A percentile compares a stretch with the other conserved stretches of the same genome.
phyloP scores from a whole-genome alignment of 139 green algal genomes.

The Mychonastes homosphaera region DNA sequence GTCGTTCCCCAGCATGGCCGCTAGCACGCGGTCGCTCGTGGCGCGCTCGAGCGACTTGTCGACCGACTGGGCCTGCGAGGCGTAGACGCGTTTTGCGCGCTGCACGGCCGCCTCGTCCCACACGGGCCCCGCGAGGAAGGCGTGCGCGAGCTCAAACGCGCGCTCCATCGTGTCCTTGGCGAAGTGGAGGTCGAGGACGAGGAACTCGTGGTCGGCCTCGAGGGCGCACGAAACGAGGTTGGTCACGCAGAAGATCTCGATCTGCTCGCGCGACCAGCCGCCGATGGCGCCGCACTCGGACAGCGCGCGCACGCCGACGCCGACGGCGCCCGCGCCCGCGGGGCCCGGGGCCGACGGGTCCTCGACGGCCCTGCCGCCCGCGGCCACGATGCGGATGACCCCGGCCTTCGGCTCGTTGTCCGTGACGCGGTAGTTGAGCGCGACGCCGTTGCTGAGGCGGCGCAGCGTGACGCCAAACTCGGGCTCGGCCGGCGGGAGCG shows the following conservation, averaged over 20 bases:
- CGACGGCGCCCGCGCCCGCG: conserved; percentile 56
- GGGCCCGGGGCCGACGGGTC: conserved; percentile 33
- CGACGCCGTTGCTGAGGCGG: conserved; percentile 84
- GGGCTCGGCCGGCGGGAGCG: not conserved
- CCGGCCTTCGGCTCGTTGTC: conserved; percentile 86
- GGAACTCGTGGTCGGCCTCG: conserved; percentile 91
- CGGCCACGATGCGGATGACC: conserved; percentile 75
- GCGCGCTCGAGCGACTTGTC: conserved; percentile 80
- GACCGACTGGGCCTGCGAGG: conserved; percentile 30
- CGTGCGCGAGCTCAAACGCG: conserved; percentile 60
- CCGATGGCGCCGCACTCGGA: conserved; percentile 74
- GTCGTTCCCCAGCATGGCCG: conserved; percentile 73
- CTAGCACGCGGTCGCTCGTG: conserved; percentile 67
- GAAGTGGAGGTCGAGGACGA: conserved; percentile 91
- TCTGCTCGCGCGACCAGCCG: conserved; percentile 60
- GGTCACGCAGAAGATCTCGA: conserved; percentile 92
- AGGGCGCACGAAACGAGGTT: conserved; percentile 91
- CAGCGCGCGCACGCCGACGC: conserved; percentile 70
- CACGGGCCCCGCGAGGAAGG: conserved; percentile 44
- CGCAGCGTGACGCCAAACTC: conserved; percentile 63
- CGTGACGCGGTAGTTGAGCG: conserved; percentile 77
- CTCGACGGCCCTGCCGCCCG: conserved; percentile 54
- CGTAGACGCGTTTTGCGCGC: conserved; percentile 58
- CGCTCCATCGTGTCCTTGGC: conserved; percentile 23
- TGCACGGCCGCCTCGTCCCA: conserved; percentile 59